Conservation (phyloP, 495 filamentous ascomycete genomes). For the Cercophora newfieldiana region DNA sequence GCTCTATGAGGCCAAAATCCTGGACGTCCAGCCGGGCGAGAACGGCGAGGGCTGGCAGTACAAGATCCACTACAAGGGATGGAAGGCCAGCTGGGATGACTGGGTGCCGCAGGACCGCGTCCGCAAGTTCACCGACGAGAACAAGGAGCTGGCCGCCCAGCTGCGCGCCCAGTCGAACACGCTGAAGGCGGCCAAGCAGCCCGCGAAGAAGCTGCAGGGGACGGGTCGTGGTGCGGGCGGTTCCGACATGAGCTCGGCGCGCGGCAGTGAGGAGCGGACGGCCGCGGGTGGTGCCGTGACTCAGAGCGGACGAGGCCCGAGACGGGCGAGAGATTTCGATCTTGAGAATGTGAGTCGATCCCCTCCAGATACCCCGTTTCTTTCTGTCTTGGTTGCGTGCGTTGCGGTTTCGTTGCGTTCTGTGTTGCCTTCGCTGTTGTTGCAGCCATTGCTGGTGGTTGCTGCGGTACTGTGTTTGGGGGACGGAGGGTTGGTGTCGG, state of each 20-base stretch:
- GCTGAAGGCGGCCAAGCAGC: conserved; percentile 47
- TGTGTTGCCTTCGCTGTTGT: background rate
- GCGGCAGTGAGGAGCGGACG: conserved; percentile 84
- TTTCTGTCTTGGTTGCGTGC: conserved; percentile 25
- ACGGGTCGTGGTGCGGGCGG: conserved; percentile 43
- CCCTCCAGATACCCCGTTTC: conserved; percentile 4
- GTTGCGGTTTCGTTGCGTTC: background rate
- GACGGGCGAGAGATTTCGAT: conserved; percentile 71
- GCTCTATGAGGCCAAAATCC: conserved; percentile 93
- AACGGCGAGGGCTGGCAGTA: conserved; percentile 78
- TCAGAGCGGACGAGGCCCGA: conserved; percentile 65
- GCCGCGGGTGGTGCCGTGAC: conserved; percentile 64
- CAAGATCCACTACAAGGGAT: conserved; percentile 96
- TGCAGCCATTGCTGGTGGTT: background rate
- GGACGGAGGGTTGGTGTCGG: background rate
- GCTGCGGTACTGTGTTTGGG: background rate
- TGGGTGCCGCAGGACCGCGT: conserved; percentile 95
- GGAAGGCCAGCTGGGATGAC: conserved; percentile 99
- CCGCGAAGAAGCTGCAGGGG: conserved; percentile 58
- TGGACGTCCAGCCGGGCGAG: conserved; percentile 68
- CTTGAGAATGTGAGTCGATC: conserved; percentile 73
- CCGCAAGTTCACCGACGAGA: conserved; percentile 91
- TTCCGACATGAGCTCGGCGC: conserved; percentile 75
- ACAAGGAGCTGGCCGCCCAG: conserved; percentile 76
- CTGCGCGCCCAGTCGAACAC: conserved; percentile 57